Conservation (phyloP, 495 filamentous ascomycete genomes). For the Penicillium verhagenii region DNA sequence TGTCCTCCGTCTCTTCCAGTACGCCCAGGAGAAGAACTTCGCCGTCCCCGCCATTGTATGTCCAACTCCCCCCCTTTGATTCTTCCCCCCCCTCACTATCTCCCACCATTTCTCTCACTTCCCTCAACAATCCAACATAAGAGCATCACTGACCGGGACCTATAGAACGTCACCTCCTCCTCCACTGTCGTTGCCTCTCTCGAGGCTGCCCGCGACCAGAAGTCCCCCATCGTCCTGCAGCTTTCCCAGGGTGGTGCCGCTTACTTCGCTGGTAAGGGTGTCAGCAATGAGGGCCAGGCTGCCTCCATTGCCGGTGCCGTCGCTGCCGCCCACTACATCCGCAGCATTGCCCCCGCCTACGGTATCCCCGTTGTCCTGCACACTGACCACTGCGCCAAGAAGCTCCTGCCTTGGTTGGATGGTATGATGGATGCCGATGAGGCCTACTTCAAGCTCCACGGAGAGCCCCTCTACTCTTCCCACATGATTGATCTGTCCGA, state of each 20-base stretch:
- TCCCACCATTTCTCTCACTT: no score
- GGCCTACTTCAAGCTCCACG: constrained; percentile 85
- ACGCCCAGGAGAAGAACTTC: constrained; percentile 79
- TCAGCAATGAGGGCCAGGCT: constrained; percentile 79
- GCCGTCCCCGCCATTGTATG: constrained; percentile 88
- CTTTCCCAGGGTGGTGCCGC: constrained; percentile 90
- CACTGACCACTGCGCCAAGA: constrained; percentile 93
- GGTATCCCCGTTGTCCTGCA: constrained; percentile 88
- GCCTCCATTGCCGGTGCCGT: constrained; percentile 86
- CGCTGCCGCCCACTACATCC: constrained; percentile 91
- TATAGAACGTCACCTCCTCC: constrained; percentile 86
- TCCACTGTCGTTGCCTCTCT: constrained; percentile 85
- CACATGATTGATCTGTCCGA: constrained; percentile 99
- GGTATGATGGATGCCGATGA: constrained; percentile 93
- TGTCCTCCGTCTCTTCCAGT: constrained; percentile 74
- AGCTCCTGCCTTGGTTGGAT: constrained; percentile 93
- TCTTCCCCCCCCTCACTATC: no score
- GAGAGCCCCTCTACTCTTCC: constrained; percentile 87
- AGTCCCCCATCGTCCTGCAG: constrained; percentile 87
- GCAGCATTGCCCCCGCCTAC: constrained; percentile 81
- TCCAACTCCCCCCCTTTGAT: constrained; percentile 14
- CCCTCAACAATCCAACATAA: not conserved
- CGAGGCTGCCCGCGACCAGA: constrained; percentile 88
- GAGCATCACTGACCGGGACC: not conserved
- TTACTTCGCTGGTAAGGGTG: constrained; percentile 93